Evolutionary conservation across 2,329 filamentous ascomycete species (phyloP).

Genomic region (Fonsecaea nubica): DNA sequence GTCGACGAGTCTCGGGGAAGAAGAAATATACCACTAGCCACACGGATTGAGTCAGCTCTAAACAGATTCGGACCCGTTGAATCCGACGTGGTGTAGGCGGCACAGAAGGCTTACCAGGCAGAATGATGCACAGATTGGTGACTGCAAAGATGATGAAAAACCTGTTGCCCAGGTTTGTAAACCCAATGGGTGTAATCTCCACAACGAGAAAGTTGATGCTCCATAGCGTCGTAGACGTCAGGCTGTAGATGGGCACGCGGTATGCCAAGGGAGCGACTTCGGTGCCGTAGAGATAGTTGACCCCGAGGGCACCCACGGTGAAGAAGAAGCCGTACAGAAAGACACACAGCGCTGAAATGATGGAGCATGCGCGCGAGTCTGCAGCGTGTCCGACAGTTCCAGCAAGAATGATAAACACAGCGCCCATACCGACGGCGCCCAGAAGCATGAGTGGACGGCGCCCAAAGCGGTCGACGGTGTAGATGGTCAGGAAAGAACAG

Average conservation of each 20-base stretch:
- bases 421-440: neutral
- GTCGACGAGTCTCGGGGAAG: neutral
- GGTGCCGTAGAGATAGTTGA: constrained; percentile 5
- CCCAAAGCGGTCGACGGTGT: constrained; percentile 1
- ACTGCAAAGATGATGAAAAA: constrained; percentile 2
- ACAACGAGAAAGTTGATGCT: neutral
- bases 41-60: neutral
- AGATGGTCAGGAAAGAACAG: constrained; percentile 8
- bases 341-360: neutral
- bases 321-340: constrained; percentile 9
- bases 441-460: constrained; percentile 4
- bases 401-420: neutral
- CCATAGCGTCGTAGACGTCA: constrained; percentile 3
- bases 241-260: constrained; percentile 8
- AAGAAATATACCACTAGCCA: neutral
- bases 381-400: neutral
- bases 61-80: neutral
- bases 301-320: neutral
- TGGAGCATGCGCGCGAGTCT: neutral
- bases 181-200: constrained; percentile 5
- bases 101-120: neutral
- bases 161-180: neutral
- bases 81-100: neutral
- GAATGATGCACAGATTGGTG: neutral
- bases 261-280: constrained; percentile 6